These are phyloP conservation scores for Venturia nashicola DNA, from an alignment of 2,329 filamentous ascomycete species.

Conservation along the genomic window DNA sequence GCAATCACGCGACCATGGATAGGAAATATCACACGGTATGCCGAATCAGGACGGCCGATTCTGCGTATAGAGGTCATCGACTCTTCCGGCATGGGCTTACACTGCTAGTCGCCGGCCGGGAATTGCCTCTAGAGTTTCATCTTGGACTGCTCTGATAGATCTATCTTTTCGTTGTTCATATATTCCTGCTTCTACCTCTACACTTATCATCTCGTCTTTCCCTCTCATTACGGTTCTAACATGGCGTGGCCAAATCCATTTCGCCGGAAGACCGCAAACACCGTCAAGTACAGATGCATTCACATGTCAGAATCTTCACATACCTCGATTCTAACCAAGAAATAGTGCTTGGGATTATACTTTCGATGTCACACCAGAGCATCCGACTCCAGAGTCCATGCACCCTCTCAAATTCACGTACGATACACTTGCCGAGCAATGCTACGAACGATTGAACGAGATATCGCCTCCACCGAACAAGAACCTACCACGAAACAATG, in stretches of 20 bases:
- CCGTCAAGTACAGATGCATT: conserved; percentile 25
- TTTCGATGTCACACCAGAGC: conserved; percentile 56
- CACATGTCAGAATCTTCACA: not conserved
- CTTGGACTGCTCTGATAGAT: not conserved
- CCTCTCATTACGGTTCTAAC: not conserved
- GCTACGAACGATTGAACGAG: conserved; percentile 49
- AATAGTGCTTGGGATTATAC: conserved; percentile 48
- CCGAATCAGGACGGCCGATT: not conserved
- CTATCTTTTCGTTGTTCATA: not conserved
- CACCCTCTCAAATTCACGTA: conserved; percentile 52
- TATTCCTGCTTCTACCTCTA: not conserved
- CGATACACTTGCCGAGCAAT: conserved; percentile 55
- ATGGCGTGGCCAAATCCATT: conserved; percentile 35
- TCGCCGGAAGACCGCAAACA: conserved; percentile 28
- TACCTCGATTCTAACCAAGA: conserved; percentile 3
- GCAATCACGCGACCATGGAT: not conserved
- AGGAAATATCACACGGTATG: not conserved
- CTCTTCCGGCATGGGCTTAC: not conserved
- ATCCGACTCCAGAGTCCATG: conserved; percentile 48
- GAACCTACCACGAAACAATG: conserved; percentile 14
- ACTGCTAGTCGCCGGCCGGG: not conserved
- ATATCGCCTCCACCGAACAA: conserved; percentile 36
- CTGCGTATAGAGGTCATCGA: not conserved
- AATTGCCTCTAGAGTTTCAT: not conserved
- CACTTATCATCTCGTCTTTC: not conserved